Evolutionary conservation across 169 alveolate genomes (phyloP).

Genomic region (Plasmodium reichenowi): DNA sequence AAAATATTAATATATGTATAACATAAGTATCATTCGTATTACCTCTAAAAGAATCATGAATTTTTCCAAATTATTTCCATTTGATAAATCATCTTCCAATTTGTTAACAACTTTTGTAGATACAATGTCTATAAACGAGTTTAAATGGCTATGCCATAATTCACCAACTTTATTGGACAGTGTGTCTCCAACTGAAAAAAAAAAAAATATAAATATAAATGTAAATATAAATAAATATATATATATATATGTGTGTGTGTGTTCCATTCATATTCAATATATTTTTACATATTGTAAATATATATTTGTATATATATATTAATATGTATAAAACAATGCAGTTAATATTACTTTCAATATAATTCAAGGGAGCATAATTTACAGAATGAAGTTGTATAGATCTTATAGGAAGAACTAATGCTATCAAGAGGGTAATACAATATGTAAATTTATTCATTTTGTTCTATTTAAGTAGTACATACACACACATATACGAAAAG

Average conservation of each 20-base stretch:
- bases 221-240: no score
- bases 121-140: conserved; percentile 61
- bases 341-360: conserved; percentile 49
- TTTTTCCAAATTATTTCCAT: conserved; percentile 12
- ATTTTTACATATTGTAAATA: neutral
- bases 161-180: conserved; percentile 40
- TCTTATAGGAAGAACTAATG: conserved; percentile 31
- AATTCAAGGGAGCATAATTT: conserved; percentile 4
- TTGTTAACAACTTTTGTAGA: conserved; percentile 68
- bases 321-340: neutral
- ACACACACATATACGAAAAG: no score
- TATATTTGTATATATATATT: neutral
- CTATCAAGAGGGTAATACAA: conserved; percentile 27
- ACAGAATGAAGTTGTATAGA: conserved; percentile 48
- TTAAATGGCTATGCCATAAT: conserved; percentile 56
- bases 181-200: conserved; percentile 47
- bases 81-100: conserved; percentile 46
- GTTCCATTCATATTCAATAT: neutral
- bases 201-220: conserved; percentile 13
- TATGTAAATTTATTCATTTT: conserved; percentile 49
- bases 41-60: conserved; percentile 58
- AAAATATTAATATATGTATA: no score
- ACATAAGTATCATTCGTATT: neutral
- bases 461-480: neutral
- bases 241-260: no score